Evolutionary conservation across 2,329 filamentous ascomycete genomes (phyloP), one percentile per base, ranked within the genome.

Genomic region (Colletotrichum tanaceti): DNA sequence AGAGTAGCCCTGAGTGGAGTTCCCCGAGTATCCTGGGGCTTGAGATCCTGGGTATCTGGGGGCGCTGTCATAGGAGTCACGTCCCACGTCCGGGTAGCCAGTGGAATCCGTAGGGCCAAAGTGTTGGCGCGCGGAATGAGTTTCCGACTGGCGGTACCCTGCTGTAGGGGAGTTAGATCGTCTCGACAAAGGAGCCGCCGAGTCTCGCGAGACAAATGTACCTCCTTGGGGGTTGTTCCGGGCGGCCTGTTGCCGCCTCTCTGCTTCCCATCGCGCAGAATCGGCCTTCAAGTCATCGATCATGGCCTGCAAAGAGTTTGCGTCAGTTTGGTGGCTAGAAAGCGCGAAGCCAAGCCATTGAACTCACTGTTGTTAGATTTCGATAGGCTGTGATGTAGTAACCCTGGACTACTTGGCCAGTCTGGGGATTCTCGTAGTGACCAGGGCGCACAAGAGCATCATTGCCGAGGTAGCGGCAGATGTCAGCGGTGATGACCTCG

Each of bases 401-500:
- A 73, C 91, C 91, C 75, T 88, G 86, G 71, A 89, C 89, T 72
- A 87, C 82, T 80, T 91, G 86, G 73, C 86, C 83, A 65, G 79
- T 86, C 73, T 84, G 79, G 22, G 85, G 83, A 76, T 88, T 86
- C 86, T 92, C 88, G 80, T 92, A 91, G 74, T 87, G 88, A 75
- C 90, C 90, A 68, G 91, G 91, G 76, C 90, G 90, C 77, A 93
- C 91, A 75, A 93, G 86, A 73, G 92, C 92, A 84, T 94, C 92
- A 79, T 93, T 93, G 76, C 92, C 92, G 73, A 94, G 86, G 78
- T 93, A 94, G 77, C 91, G 91, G 83, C 92, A 94, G 73, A 94
- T 93, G 78, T 94, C 92, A 77, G 91, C 90, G 71, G 92, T 93
- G 80, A 94, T 93, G 75, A 94, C 92, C 80, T 94, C 91, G 74